Conservation (phyloP, 2,329 filamentous ascomycete species). For the Colletotrichum eleusines region DNA sequence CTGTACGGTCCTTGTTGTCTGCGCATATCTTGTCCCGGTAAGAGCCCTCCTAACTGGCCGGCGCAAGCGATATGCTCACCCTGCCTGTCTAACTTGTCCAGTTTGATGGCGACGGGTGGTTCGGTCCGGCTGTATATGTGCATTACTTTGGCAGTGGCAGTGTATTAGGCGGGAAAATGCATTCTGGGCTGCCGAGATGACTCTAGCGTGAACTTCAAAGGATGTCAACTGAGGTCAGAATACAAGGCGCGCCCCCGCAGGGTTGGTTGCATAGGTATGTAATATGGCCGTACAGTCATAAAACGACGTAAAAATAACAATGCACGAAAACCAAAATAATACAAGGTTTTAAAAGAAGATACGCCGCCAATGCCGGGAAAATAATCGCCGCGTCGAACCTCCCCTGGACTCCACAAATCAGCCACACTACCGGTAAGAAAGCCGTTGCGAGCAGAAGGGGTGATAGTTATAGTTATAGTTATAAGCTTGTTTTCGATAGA, state of each 20-base stretch:
- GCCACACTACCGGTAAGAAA: no score
- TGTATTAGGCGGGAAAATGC: not conserved
- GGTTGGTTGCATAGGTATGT: no score
- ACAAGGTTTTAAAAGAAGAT: no score
- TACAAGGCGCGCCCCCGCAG: no score
- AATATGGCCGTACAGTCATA: no score
- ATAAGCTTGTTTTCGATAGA: not conserved
- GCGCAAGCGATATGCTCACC: not conserved
- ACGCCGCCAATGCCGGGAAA: not conserved
- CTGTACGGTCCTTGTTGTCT: no score
- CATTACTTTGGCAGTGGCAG: not conserved
- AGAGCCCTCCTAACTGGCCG: not conserved
- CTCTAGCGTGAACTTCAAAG: not conserved
- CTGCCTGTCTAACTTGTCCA: not conserved
- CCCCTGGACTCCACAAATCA: not conserved
- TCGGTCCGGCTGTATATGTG: not conserved
- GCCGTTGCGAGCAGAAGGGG: not conserved
- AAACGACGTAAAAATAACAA: no score
- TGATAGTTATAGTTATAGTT: no score
- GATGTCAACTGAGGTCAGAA: no score
- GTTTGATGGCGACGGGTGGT: not conserved
- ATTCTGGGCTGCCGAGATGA: not conserved
- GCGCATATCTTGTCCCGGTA: not conserved
- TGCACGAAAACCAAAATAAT: no score
- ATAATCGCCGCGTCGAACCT: not conserved